phyloP scores from a whole-genome alignment of 2,329 filamentous ascomycete species.

The Alternaria arborescens region DNA sequence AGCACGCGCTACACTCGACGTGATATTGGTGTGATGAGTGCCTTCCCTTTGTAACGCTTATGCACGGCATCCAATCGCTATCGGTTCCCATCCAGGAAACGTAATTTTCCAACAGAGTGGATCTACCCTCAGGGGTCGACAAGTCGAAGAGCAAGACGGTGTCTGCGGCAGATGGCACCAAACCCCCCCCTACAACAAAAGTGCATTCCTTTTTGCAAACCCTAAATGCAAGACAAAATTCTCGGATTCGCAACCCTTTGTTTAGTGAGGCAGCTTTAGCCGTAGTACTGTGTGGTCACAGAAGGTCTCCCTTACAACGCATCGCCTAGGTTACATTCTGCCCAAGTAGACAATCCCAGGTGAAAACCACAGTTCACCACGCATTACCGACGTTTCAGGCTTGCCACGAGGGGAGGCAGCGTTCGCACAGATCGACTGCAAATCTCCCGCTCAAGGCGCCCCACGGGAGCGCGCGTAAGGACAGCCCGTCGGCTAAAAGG shows the following conservation, averaged over 20 bases:
- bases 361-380: conserved; percentile 9
- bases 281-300: background rate
- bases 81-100: background rate
- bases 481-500: conserved; percentile 8
- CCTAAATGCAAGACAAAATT: conserved; percentile 5
- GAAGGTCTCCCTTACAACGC: background rate
- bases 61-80: background rate
- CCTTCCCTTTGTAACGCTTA: background rate
- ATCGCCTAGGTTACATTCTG: conserved; percentile 2
- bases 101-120: conserved; percentile 4
- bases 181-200: background rate
- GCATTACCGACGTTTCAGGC: conserved; percentile 20
- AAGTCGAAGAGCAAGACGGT: conserved; percentile 2
- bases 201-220: conserved; percentile 1
- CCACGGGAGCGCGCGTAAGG: conserved; percentile 14
- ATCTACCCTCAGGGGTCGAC: conserved; percentile 1
- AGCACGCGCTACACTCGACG: conserved; percentile 6
- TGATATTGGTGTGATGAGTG: background rate
- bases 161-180: background rate
- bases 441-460: conserved; percentile 24
- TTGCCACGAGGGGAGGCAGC: conserved; percentile 19
- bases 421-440: conserved; percentile 21
- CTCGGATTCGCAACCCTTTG: background rate
- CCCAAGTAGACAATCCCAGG: conserved; percentile 5
- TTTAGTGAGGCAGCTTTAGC: background rate